phyloP scores from a whole-genome alignment of 768 basidiomycete species.

The Stropharia rugosoannulata region DNA sequence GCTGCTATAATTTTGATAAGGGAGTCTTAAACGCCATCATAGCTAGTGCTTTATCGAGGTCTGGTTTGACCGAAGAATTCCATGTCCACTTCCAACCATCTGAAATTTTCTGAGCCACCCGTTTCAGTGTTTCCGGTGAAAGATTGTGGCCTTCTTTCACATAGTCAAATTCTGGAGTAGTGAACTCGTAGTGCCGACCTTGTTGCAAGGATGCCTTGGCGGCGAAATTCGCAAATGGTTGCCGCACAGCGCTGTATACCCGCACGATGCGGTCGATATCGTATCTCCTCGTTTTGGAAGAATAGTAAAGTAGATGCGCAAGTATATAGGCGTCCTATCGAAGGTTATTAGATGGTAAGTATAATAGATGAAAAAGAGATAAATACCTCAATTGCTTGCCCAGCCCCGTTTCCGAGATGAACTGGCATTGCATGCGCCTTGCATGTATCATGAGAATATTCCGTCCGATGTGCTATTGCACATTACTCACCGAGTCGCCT shows the following conservation, averaged over 20 bases:
- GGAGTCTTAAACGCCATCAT: neutral
- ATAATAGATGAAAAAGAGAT: neutral
- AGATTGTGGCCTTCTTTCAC: slow-evolving; percentile 19
- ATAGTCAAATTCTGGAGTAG: slow-evolving; percentile 23
- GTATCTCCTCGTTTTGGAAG: slow-evolving; percentile 18
- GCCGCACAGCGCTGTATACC: slow-evolving; percentile 31
- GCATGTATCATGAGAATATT: neutral
- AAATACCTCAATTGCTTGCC: slow-evolving; percentile 24
- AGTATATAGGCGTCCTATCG: slow-evolving; percentile 29
- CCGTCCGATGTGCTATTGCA: too few relatives aligned
- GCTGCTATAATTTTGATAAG: too few relatives aligned
- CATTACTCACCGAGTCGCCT: slow-evolving; percentile 21
- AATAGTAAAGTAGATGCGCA: slow-evolving; percentile 18
- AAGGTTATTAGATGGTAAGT: neutral
- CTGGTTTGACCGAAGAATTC: slow-evolving; percentile 38
- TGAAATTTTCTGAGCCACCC: slow-evolving; percentile 36
- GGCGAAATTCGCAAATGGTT: slow-evolving; percentile 35
- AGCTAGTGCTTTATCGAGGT: slow-evolving; percentile 12
- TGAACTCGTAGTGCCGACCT: slow-evolving; percentile 36
- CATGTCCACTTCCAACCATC: slow-evolving; percentile 59
- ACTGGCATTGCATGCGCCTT: slow-evolving; percentile 23
- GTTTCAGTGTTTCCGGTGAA: slow-evolving; percentile 25
- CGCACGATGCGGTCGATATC: slow-evolving; percentile 17
- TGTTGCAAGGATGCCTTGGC: slow-evolving; percentile 32
- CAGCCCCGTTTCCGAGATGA: slow-evolving; percentile 22